Conservation (phyloP, 1,139 yeast genomes). For the Suhomyces yuchorum region DNA sequence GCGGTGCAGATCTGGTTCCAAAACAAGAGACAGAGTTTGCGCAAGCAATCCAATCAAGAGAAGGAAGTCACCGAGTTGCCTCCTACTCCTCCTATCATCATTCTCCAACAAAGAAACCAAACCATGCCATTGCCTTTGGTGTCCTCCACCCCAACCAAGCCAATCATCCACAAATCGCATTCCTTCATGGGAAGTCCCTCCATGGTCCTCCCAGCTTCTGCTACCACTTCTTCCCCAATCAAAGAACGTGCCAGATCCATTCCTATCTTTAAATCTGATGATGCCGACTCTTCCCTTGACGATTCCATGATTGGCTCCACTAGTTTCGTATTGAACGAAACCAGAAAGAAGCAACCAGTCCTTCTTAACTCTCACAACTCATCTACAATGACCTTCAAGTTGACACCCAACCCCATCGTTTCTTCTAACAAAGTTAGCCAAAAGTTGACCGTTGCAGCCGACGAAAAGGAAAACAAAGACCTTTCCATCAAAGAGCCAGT, state of each 20-base stretch:
- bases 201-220: slow-evolving; percentile 8
- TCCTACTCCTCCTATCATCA: slow-evolving; percentile 36
- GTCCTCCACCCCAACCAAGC: slow-evolving; percentile 34
- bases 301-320: slow-evolving; percentile 24
- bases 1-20: slow-evolving; percentile 99
- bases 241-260: slow-evolving; percentile 28
- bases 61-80: slow-evolving; percentile 50
- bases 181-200: slow-evolving; percentile 30
- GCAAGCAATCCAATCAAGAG: slow-evolving; percentile 51
- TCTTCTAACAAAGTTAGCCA: slow-evolving; percentile 15
- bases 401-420: slow-evolving; percentile 29
- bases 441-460: slow-evolving; percentile 15
- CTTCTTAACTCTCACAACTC: slow-evolving; percentile 35
- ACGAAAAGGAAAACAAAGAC: slow-evolving; percentile 13
- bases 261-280: slow-evolving; percentile 20
- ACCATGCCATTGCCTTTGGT: slow-evolving; percentile 17
- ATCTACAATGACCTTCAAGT: slow-evolving; percentile 46
- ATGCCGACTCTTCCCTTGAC: slow-evolving; percentile 25
- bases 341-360: slow-evolving; percentile 43
- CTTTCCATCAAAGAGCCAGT: not conserved
- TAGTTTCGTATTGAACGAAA: slow-evolving; percentile 34
- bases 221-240: slow-evolving; percentile 24
- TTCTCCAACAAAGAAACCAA: slow-evolving; percentile 17
- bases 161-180: slow-evolving; percentile 29
- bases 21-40: slow-evolving; percentile 83